These are phyloP conservation scores for Hansenula lynferdii DNA, from an alignment of 1,139 yeast species.

Conservation along the genomic window DNA sequence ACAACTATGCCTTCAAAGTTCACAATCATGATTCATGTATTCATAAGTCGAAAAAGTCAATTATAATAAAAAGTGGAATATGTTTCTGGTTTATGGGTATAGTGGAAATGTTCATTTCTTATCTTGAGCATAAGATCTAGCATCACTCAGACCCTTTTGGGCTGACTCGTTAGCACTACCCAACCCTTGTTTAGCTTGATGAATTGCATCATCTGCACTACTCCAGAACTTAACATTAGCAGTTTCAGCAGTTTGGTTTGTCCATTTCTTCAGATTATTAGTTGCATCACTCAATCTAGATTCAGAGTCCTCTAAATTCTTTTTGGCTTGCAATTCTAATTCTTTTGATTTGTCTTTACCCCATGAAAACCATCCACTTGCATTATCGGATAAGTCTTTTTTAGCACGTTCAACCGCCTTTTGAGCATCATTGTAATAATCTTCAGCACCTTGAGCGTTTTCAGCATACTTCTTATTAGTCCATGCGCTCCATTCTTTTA, in stretches of 20 bases:
- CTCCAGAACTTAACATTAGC: conserved; percentile 25
- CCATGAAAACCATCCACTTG: conserved; percentile 30
- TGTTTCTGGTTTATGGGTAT: too few species aligned
- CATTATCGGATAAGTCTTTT: conserved; percentile 24
- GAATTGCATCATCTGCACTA: conserved; percentile 24
- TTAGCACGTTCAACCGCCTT: conserved; percentile 29
- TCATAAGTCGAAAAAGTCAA: too few species aligned
- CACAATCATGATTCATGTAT: too few species aligned
- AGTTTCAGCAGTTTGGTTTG: conserved; percentile 11
- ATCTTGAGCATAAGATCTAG: conserved; percentile 25
- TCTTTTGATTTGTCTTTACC: conserved; percentile 27
- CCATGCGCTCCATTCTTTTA: conserved; percentile 21
- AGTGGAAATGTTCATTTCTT: conserved; percentile 15
- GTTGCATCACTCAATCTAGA: conserved; percentile 23
- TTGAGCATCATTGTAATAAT: conserved; percentile 24
- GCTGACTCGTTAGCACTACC: conserved; percentile 24
- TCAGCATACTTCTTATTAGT: conserved; percentile 23
- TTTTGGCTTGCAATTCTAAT: conserved; percentile 27
- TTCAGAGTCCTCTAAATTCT: conserved; percentile 25
- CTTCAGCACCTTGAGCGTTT: conserved; percentile 25
- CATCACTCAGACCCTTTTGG: conserved; percentile 24
- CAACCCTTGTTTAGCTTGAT: conserved; percentile 25
- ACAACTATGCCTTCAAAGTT: too few species aligned
- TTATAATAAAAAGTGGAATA: too few species aligned
- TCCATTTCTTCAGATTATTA: conserved; percentile 19